Evolutionary conservation across 1,139 yeast species (phyloP), one percentile per base, ranked within the genome.

Genomic region (Taphrina flavorubra): DNA sequence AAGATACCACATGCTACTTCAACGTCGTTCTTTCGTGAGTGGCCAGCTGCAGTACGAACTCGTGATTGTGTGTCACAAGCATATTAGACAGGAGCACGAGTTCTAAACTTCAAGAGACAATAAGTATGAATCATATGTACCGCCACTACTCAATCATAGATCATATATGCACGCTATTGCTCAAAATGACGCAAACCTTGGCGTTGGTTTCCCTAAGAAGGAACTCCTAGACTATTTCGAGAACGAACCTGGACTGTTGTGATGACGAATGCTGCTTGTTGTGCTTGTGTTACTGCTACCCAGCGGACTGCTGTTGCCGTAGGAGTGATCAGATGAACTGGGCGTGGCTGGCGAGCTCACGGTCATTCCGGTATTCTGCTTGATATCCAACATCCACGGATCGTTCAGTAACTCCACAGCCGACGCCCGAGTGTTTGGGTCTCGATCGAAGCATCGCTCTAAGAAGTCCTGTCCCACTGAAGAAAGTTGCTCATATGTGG

Each of bases 401-500:
- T 94, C 97, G 71, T 85, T 85, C 74, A 94, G 80, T 67, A 94
- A 81, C 74, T 92, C 97, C 63, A 87, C 88, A 0, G 99, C 97
- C 53, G 90, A 84, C 1, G 92, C 87, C 72, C 99, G 84, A 76
- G 85, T 84, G 61, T 81, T 81, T 1, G 98, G 97, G 76, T 92
- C 94, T 72, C 89, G 90, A 72, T 89, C 91, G 72, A 94, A 82
- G 76, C 97, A 90, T 73, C 88, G 84, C 36, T 86, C 81, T 73
- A 94, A 79, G 77, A 94, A 92, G 51, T 81, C 82, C 65, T 83
- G 84, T 18, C 99, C 98, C 18, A 82, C 85, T 44, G 83, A 84
- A 73, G 95, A 87, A 68, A 94, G 80, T 77, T 92, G 97, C 70
- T 89, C 95, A 1, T 84, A 79, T 0, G 87, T 78, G 2, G 99